phyloP scores from a whole-genome alignment of 1,284 basidiomycete genomes.

The Tilletia indica region DNA sequence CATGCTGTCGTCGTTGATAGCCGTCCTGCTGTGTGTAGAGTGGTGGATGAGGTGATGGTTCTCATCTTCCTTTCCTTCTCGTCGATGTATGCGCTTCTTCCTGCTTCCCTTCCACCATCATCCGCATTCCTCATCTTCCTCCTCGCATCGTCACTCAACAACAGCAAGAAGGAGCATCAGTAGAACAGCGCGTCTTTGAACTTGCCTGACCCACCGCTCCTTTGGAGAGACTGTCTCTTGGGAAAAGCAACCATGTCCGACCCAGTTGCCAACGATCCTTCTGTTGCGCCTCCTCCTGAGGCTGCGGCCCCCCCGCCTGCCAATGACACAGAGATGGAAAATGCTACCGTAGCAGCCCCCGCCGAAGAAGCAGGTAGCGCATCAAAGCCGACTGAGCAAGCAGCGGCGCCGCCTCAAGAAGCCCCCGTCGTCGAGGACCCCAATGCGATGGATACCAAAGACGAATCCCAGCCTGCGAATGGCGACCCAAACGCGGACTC shows the following conservation, averaged over 20 bases:
- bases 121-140: not conserved
- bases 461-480: not conserved
- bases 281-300: too few species aligned
- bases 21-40: not conserved
- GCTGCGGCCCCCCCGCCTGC: too few species aligned
- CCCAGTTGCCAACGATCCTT: too few species aligned
- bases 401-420: not conserved
- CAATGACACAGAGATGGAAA: not conserved
- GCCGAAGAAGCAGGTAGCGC: not conserved
- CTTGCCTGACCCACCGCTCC: not conserved
- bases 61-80: too few species aligned
- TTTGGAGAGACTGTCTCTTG: too few species aligned
- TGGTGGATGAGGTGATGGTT: not conserved
- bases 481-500: too few species aligned
- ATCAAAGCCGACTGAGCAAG: not conserved
- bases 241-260: too few species aligned
- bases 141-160: not conserved
- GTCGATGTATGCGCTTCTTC: not conserved
- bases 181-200: too few species aligned
- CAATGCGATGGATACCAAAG: not conserved
- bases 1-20: conserved; percentile 17
- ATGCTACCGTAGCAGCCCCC: not conserved
- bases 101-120: conserved; percentile 13
- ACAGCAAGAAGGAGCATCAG: not conserved
- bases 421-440: not conserved